These are phyloP conservation scores for Chytriomyces confervae DNA, from an alignment of 192 early-diverging fungal species.

Conservation along the genomic window DNA sequence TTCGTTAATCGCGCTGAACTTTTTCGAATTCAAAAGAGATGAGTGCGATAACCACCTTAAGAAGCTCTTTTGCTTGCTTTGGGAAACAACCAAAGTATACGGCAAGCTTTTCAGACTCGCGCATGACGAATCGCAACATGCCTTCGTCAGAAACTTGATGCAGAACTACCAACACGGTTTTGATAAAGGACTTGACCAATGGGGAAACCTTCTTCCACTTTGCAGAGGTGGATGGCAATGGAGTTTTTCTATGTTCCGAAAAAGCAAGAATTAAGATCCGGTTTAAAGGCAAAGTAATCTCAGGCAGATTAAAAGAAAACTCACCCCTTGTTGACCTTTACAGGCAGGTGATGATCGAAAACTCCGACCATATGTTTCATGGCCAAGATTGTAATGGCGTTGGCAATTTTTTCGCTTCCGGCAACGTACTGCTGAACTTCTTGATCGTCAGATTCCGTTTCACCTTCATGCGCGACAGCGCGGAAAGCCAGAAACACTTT, in stretches of 20 bases:
- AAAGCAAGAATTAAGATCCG: background rate
- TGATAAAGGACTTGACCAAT: constrained; percentile 83
- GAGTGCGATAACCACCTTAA: constrained; percentile 60
- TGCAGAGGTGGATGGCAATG: constrained; percentile 43
- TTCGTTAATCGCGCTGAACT: background rate
- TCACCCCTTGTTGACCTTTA: constrained; percentile 34
- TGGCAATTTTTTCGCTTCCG: constrained; percentile 69
- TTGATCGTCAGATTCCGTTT: constrained; percentile 22
- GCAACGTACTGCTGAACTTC: constrained; percentile 23
- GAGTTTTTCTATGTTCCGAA: constrained; percentile 37
- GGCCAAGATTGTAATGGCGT: constrained; percentile 77
- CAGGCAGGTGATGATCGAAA: constrained; percentile 72
- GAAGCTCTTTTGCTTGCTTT: constrained; percentile 80
- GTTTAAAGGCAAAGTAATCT: background rate
- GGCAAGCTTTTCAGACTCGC: constrained; percentile 77
- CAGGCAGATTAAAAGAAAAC: background rate
- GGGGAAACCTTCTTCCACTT: constrained; percentile 80
- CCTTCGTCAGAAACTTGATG: constrained; percentile 81
- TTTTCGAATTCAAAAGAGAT: background rate
- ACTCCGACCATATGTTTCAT: constrained; percentile 72
- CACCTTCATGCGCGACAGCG: constrained; percentile 30
- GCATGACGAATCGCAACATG: constrained; percentile 84
- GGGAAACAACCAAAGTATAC: constrained; percentile 84
- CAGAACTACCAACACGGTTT: constrained; percentile 75
- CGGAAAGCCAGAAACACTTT: constrained; percentile 84